Base-by-base conservation (phyloP, 148 eudicot genomes). In the Vaccinium myrtillus region DNA sequence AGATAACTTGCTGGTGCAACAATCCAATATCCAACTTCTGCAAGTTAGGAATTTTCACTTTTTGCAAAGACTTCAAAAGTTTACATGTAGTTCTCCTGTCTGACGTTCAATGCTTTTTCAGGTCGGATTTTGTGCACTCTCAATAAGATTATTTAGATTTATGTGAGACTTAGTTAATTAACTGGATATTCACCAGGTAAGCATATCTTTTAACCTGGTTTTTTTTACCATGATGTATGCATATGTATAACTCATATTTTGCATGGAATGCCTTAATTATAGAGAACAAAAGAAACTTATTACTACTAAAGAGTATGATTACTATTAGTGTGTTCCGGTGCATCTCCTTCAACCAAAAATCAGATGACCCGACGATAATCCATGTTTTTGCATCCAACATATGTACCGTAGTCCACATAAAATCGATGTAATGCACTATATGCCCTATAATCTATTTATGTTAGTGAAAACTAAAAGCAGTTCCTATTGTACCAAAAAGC, bases 11-110 rank as follows among this genome's bases (percentile, higher is more conserved):
- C 19, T 18, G 46, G 48, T 54, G 27, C 36, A 71, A 82, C 36
- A 51, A 46, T 50, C 15, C 39, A 69, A 8, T 18, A 27, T 18
- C 84, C 49, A 53, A 82, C 25, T 51, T 53, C 39, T 30, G 50
- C 84, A 82, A 82, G 67, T 82, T 82, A 51, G 65, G 65, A 71
- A 71, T 82, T 51, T 63, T 8, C 16, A 81, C 56, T 58, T 81
- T 80, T 18, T 27, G 32, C 2, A 56, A 25, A 65, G 56, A 21
- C 23, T 6, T 18, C 18, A 27, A 48, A 65, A 67, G 21, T 15
- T 6, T 8, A 69, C 27, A n/a, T 8, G 27, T 8, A 8, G 27
- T 63, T 63, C 70, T 9, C 30, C 27, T 7, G 30, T 21, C 70
- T 6, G 0, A 63, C 70, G n/a, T 2, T n/a, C 27, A 63, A n/a